Evolutionary conservation across 1,139 yeast genomes (phyloP), one percentile per base, ranked within the genome.

Genomic region (Protomyces inouyei): DNA sequence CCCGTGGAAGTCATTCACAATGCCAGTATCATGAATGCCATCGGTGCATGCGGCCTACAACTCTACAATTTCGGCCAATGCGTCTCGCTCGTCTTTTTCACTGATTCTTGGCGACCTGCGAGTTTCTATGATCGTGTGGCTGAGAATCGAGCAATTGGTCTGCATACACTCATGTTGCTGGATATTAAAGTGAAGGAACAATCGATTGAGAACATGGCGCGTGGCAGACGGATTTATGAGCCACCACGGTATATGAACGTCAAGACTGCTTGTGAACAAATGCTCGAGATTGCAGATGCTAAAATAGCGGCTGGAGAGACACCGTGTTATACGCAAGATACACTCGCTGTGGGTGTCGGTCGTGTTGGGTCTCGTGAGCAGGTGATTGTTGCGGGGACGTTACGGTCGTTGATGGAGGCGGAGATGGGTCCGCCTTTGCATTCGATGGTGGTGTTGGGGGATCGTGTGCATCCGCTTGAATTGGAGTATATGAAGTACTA

Each of bases 141-240:
- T 85, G 98, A 93, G 76, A 93, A 93, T 75, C 81, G 98, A 71
- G 84, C 80, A 73, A 84, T 92, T 60, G 98, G 98, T 2, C 80
- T 93, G 71, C 98, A 93, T 74, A 93, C 98, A 1, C 80, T 93
- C 68, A 82, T 93, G 52, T 79, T 93, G 67, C 80, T 93, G 64
- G 98, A 93, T 74, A 93, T 93, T 74, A 93, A 93, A 76, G 98
- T 93, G 65, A 93, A 93, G 75, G 98, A 93, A 75, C 98, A 93
- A 76, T 89, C 95, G 73, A 82, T 90, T 69, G 96, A 92, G 73
- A 93, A 92, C 74, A 84, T 93, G 87, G 96, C 96, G 59, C 83
- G 96, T 68, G 98, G 98, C 1, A 82, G 95, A 75, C 78, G 87
- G 67, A 89, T 92, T 57, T 93, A 89, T 74, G 98, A 93, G 74